Evolutionary conservation across 1,139 yeast species (phyloP), one percentile per base, ranked within the genome.

Genomic region (Scheffersomyces titani): DNA sequence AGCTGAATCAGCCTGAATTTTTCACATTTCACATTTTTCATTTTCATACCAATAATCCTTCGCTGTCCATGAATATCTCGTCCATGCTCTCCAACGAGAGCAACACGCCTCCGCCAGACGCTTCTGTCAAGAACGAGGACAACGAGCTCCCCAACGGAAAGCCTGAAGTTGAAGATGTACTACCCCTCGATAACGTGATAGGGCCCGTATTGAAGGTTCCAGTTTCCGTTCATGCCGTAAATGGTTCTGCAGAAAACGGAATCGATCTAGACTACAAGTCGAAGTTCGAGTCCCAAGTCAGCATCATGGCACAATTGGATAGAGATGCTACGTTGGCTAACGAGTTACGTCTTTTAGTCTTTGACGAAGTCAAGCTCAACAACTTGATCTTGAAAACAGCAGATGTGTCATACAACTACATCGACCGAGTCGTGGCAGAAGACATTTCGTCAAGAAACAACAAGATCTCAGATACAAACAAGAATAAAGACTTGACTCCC

Each of bases 61-160:
- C 9, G 16, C 40, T 30, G 3, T 11, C 40, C 21, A 77, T 77
- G 81, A 76, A 77, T 65, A 76, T 77, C 57, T 75, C 79, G 19
- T 76, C 80, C 44, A 77, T 77, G 77, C 70, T 77, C 65, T 74
- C 80, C 48, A 69, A 63, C 56, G 76, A 71, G 58, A 61, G 61
- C 53, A 60, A 55, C 36, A 58, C 64, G 30, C 57, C 62, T 9
- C 56, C 66, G 13, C 63, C 59, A 30, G 51, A 40, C 16, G 52
- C 51, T 36, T 49, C 30, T 16, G 22, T 19, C 52, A 51, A 19
- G 40, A 36, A 44, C 16, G 18, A 13, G 3, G 49, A 46, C 19
- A n/a, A n/a, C 13, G 20, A 13, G 24, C 19, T 46, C 16, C 24
- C n/a, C 20, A 46, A 46, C 11, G 49, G 49, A 19, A 46, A 46